Percentiles rank a stretch among this genome's conserved stretches.
phyloP scores from a whole-genome alignment of 2,329 filamentous ascomycete species.

The Reticulascus tulasneorum region DNA sequence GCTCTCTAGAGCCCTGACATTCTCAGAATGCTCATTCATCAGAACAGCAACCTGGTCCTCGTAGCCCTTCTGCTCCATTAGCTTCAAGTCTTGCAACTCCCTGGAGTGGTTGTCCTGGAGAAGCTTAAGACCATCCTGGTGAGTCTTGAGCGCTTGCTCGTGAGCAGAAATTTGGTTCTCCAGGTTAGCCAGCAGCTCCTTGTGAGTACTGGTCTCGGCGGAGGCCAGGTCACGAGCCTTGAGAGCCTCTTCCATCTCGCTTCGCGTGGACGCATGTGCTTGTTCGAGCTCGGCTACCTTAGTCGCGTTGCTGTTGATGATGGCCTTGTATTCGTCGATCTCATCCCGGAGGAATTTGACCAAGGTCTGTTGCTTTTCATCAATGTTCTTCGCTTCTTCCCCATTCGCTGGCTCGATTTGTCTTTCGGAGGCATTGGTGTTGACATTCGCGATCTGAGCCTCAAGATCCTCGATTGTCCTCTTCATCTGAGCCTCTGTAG shows the following conservation, averaged over 20 bases:
- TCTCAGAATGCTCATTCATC: conserved; percentile 56
- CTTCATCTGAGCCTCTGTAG: conserved; percentile 69
- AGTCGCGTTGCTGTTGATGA: conserved; percentile 63
- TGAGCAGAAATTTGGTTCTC: conserved; percentile 58
- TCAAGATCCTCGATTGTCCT: conserved; percentile 73
- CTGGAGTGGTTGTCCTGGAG: conserved; percentile 47
- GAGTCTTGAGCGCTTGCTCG: conserved; percentile 51
- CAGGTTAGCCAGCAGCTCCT: conserved; percentile 46
- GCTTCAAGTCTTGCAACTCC: conserved; percentile 46
- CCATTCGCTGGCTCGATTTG: conserved; percentile 35
- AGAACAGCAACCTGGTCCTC: conserved; percentile 56
- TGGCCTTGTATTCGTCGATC: conserved; percentile 75
- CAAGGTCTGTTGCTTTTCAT: conserved; percentile 55
- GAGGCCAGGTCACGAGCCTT: conserved; percentile 52
- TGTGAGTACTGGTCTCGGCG: conserved; percentile 40
- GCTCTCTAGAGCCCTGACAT: conserved; percentile 51
- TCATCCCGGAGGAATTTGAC: conserved; percentile 64
- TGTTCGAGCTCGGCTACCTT: conserved; percentile 73
- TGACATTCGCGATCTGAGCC: conserved; percentile 47
- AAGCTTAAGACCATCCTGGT: conserved; percentile 47
- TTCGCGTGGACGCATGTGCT: conserved; percentile 61
- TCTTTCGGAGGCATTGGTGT: conserved; percentile 45
- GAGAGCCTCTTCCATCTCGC: conserved; percentile 64
- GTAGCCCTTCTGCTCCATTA: conserved; percentile 48
- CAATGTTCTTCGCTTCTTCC: conserved; percentile 43